Conservation (phyloP, 2,329 filamentous ascomycete genomes). For the Conoideocrella luteorostrata region DNA sequence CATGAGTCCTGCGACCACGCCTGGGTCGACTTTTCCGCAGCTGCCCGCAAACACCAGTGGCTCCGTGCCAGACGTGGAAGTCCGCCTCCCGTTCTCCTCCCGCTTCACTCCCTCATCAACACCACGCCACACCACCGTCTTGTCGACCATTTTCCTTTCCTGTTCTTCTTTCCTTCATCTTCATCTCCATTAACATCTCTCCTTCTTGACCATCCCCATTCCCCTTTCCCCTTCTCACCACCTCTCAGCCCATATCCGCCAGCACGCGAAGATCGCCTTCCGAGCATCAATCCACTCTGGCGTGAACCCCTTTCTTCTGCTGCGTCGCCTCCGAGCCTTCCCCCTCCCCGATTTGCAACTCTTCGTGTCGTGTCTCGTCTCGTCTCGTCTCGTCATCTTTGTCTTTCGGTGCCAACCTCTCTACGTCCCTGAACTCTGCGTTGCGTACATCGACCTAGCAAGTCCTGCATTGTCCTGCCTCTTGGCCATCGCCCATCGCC, state of each 20-base stretch:
- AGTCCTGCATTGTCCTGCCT: constrained; percentile 14
- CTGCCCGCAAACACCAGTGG: not conserved
- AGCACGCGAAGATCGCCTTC: constrained; percentile 15
- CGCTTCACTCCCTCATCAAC: constrained; percentile 12
- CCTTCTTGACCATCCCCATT: constrained; percentile 16
- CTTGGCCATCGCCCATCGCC: constrained; percentile 15
- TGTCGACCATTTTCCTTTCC: constrained; percentile 13
- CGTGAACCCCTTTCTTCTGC: constrained; percentile 24
- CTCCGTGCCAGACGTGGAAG: constrained; percentile 7
- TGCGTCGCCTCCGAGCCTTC: constrained; percentile 17
- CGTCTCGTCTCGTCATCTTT: constrained; percentile 15
- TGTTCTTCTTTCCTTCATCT: constrained; percentile 20
- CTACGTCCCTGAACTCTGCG: constrained; percentile 16
- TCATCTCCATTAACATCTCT: constrained; percentile 20
- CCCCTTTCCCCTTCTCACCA: constrained; percentile 18
- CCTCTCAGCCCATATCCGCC: constrained; percentile 18
- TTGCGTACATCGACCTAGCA: constrained; percentile 19
- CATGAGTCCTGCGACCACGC: not conserved
- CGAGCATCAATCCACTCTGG: constrained; percentile 11
- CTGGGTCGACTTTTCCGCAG: not conserved
- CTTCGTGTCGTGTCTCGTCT: constrained; percentile 12
- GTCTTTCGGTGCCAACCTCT: constrained; percentile 11
- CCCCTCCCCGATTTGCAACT: constrained; percentile 6
- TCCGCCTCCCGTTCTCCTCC: constrained; percentile 11
- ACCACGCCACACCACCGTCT: constrained; percentile 8